These are phyloP conservation scores for Asclepias syriaca DNA, from an alignment of 257 asterid genomes.

Conservation along the genomic window DNA sequence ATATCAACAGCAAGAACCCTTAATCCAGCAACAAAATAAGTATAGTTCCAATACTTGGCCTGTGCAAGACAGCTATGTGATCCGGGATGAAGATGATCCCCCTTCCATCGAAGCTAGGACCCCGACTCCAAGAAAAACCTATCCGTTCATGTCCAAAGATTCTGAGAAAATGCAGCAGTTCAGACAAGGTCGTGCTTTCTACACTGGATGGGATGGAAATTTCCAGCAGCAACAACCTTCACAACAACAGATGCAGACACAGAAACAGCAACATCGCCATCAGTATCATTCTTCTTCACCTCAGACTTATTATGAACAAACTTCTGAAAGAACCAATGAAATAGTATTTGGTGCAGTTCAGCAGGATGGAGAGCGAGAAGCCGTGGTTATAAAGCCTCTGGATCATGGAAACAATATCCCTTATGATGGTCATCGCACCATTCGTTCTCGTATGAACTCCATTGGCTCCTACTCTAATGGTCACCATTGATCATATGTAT, in stretches of 20 bases:
- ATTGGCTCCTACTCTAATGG: slow-evolving; percentile 36
- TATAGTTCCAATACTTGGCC: slow-evolving; percentile 49
- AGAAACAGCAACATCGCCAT: slow-evolving; percentile 67
- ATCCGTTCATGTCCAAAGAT: slow-evolving; percentile 87
- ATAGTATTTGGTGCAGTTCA: slow-evolving; percentile 87
- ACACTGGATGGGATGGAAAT: slow-evolving; percentile 64
- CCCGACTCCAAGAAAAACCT: slow-evolving; percentile 86
- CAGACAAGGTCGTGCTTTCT: slow-evolving; percentile 65
- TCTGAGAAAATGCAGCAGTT: slow-evolving; percentile 88
- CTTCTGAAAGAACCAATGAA: slow-evolving; percentile 57
- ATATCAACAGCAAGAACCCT: slow-evolving; percentile 29
- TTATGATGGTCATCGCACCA: slow-evolving; percentile 26
- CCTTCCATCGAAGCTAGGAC: slow-evolving; percentile 67
- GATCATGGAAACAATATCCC: slow-evolving; percentile 40
- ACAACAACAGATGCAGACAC: slow-evolving; percentile 42
- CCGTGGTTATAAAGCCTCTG: slow-evolving; percentile 61
- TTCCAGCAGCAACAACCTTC: slow-evolving; percentile 40
- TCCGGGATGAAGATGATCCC: slow-evolving; percentile 75
- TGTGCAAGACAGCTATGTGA: slow-evolving; percentile 71
- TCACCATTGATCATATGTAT: slow-evolving; percentile 31
- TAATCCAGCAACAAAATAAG: slow-evolving; percentile 42
- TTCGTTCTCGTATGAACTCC: slow-evolving; percentile 39
- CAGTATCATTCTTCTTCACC: slow-evolving; percentile 56
- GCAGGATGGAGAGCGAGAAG: slow-evolving; percentile 36
- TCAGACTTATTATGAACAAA: slow-evolving; percentile 65